Percentiles rank a stretch among this genome's conserved stretches.
Conservation (phyloP, 176 grass and related monocot genomes). For the Pharus latifolius region DNA sequence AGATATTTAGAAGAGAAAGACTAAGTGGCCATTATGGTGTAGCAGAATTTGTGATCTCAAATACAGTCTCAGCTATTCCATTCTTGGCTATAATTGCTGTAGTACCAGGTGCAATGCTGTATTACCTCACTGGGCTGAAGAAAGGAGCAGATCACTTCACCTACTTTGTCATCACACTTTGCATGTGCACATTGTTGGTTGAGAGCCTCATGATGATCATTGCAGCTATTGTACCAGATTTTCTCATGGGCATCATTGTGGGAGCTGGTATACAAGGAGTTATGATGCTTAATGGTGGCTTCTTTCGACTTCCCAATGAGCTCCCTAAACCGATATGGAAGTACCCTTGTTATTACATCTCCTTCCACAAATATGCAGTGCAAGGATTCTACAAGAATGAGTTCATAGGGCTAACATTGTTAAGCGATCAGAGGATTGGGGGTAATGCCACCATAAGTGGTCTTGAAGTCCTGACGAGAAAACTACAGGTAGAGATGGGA, state of each 20-base stretch:
- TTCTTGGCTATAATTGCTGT: constrained; percentile 12
- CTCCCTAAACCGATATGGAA: constrained; percentile 48
- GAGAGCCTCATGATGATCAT: constrained; percentile 47
- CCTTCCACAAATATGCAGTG: constrained; percentile 37
- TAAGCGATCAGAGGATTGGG: not conserved
- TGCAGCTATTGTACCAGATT: constrained; percentile 15
- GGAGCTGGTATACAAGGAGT: constrained; percentile 29
- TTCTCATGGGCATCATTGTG: constrained; percentile 34
- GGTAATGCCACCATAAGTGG: constrained; percentile 27
- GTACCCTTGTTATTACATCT: constrained; percentile 37
- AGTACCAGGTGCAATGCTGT: constrained; percentile 1
- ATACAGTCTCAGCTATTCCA: constrained; percentile 30
- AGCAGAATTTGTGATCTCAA: constrained; percentile 27
- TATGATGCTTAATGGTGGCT: constrained; percentile 19
- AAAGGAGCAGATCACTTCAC: constrained; percentile 10
- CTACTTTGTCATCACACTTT: constrained; percentile 16
- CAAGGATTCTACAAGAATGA: constrained; percentile 48
- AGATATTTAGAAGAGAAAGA: constrained; percentile 46
- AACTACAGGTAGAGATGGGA: constrained; percentile 35
- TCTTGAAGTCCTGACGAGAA: not conserved
- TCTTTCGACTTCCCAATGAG: constrained; percentile 26
- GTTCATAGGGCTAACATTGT: constrained; percentile 17
- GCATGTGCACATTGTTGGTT: not conserved
- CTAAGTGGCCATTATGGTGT: constrained; percentile 42
- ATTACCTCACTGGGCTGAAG: constrained; percentile 24